Conservation (phyloP, 345 rosid genomes). For the Populus ilicifolia region DNA sequence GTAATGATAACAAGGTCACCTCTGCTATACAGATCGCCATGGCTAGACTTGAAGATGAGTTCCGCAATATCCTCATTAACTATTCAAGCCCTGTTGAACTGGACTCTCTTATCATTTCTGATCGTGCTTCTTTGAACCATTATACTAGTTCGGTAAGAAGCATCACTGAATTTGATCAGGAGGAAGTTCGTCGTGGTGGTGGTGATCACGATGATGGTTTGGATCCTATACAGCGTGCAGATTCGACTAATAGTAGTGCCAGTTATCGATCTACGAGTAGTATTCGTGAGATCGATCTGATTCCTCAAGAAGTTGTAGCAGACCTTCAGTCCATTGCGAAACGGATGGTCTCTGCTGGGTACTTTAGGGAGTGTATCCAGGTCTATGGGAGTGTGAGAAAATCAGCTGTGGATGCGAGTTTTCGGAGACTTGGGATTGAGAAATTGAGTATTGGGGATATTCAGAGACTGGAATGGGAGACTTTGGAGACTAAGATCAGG, state of each 20-base stretch:
- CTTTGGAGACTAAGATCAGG: slow-evolving; percentile 76
- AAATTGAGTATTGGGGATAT: slow-evolving; percentile 87
- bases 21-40: slow-evolving; percentile 88
- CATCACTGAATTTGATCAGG: slow-evolving; percentile 2
- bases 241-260: slow-evolving; percentile 1
- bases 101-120: slow-evolving; percentile 37
- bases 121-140: slow-evolving; percentile 23
- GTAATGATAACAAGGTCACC: slow-evolving; percentile 41
- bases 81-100: slow-evolving; percentile 63
- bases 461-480: slow-evolving; percentile 83
- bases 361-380: slow-evolving; percentile 81
- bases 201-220: slow-evolving; percentile 12
- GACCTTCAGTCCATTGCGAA: slow-evolving; percentile 70
- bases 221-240: slow-evolving; percentile 20
- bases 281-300: slow-evolving; percentile 81
- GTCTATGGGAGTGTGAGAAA: slow-evolving; percentile 87
- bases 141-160: slow-evolving; percentile 9
- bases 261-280: slow-evolving; percentile 77
- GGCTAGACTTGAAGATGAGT: slow-evolving; percentile 98
- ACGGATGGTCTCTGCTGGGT: slow-evolving; percentile 76
- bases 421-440: slow-evolving; percentile 72
- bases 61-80: slow-evolving; percentile 63
- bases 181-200: neutral
- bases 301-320: slow-evolving; percentile 59
- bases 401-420: slow-evolving; percentile 72